Evolutionary conservation across 805 yeast genomes (phyloP), one percentile per base, ranked within the genome.

Genomic region (Ogataea corticis): DNA sequence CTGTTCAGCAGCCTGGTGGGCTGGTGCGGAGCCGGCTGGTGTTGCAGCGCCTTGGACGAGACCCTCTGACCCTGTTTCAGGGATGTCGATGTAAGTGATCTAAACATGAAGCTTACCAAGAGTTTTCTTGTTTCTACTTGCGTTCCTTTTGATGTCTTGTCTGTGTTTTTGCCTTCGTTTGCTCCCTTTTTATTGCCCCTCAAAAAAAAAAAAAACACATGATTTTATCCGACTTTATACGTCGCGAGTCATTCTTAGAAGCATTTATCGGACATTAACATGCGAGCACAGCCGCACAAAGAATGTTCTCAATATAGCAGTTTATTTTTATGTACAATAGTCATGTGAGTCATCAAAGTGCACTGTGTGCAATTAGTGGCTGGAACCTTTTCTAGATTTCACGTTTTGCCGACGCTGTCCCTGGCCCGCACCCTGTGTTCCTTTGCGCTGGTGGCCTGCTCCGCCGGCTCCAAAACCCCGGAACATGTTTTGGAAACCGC

Each of bases 51-150:
- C 49, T 63, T 64, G 12, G 64, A 43, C 10, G 67, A 59, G 32
- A 56, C 67, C 45, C 67, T 51, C 37, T 64, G 68, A 15, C 66
- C 59, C 45, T 64, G 68, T 33, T 61, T 63, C 31, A 63, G 45
- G 14, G 67, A 61, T 25, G 48, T 56, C 15, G 62, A 33, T 7
- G 67, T 62, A 32, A 63, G 33, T 17, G 60, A 44, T 56, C 67
- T 64, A n/a, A 64, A 51, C 68, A 64, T 64, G 7, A 21, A 28
- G 31, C 11, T 28, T 7, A 13, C 11, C 31, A n/a, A n/a, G 18
- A 6, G n/a, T 9, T n/a, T 35, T 21, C 7, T 21, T 9, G 11
- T 11, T 28, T 28, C n/a, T 28, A 11, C 14, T n/a, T n/a, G 6
- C 31, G 31, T n/a, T 28, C 7, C 12, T 19, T 35, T 35, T 14